A percentile compares a stretch with the other conserved stretches of the same genome.
Evolutionary conservation across 176 grass and related monocot genomes (phyloP).

Genomic region (Luzula sylvatica): DNA sequence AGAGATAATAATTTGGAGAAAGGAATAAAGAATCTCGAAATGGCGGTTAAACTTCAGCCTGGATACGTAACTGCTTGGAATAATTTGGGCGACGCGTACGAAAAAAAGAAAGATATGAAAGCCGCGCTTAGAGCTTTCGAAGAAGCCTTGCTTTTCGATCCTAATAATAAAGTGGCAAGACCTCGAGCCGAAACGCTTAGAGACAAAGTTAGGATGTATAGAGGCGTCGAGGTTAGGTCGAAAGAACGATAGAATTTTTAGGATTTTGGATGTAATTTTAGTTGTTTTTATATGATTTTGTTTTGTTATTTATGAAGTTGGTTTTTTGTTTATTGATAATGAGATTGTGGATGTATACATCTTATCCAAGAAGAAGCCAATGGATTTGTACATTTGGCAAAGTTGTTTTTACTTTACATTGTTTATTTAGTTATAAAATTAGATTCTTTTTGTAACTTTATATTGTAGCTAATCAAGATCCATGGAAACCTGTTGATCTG

Average conservation of each 20-base stretch:
- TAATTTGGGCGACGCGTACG: constrained; percentile 81
- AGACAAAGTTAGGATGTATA: constrained; percentile 60
- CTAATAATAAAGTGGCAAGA: constrained; percentile 83
- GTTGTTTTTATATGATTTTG: neutral
- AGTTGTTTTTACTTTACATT: constrained; percentile 10
- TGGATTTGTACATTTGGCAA: constrained; percentile 1
- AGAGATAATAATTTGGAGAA: constrained; percentile 71
- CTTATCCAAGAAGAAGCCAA: too few relatives aligned
- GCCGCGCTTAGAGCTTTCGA: constrained; percentile 75
- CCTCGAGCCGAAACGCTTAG: constrained; percentile 54
- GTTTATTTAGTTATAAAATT: neutral
- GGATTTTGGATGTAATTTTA: neutral
- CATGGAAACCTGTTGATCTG: constrained; percentile 15
- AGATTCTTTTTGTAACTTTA: neutral
- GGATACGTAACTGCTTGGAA: constrained; percentile 95
- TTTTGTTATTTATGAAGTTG: neutral
- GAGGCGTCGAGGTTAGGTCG: constrained; percentile 58
- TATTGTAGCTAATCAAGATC: constrained; percentile 2
- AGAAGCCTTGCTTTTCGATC: constrained; percentile 80
- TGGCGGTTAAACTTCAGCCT: constrained; percentile 77
- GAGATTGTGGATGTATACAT: neutral
- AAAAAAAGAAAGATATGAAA: constrained; percentile 67
- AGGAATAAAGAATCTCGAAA: constrained; percentile 66
- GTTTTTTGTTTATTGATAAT: neutral
- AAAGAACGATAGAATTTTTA: constrained; percentile 36